Base-by-base conservation (phyloP, 306 rosid species). In the Vigna nakashimae region DNA sequence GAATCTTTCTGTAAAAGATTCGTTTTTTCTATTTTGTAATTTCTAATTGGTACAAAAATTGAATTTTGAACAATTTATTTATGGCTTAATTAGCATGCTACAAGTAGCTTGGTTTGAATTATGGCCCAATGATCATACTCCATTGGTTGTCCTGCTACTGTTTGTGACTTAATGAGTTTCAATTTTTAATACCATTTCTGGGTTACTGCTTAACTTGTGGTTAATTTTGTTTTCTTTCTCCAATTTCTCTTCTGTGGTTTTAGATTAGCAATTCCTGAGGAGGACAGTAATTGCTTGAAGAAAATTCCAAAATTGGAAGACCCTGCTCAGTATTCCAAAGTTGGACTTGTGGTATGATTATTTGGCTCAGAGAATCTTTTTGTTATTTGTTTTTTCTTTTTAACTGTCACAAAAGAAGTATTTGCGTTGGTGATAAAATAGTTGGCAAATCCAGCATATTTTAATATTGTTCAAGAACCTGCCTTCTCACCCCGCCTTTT, bases 181-280 rank as follows among this genome's bases (percentile, higher is more conserved):
- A 73, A 28, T 4, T 65, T 73, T 58, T 28, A 83, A 59, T 58
- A 42, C 63, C 68, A 13, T 57, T 70, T 49, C 28, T 36, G 53
- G 59, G 2, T 38, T 40, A 45, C 68, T 38, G 58, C 71, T 69
- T 8, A 50, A 32, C 30, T 15, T 22, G 71, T 79, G 15, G 66
- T 66, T 69, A 42, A 65, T 45, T 17, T 55, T 71, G 18, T 55
- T 59, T 48, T 20, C 22, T 66, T 24, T 63, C 28, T 73, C 6
- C 16, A 70, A 16, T 36, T 75, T 74, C 26, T 80, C 11, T 67
- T 71, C 0, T 64, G 59, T 72, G 85, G 48, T 66, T 49, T 65
- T 79, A 93, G 99, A 80, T 84, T 95, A 73, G 88, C 99, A 53
- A 84, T 95, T 82, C 97, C 97, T 5, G 96, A 91, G 89, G 86